Percentiles rank a stretch among this genome's conserved stretches.
These are phyloP conservation scores for Aspergillus saccharolyticus DNA, from an alignment of 495 filamentous ascomycete species.

Conservation along the genomic window DNA sequence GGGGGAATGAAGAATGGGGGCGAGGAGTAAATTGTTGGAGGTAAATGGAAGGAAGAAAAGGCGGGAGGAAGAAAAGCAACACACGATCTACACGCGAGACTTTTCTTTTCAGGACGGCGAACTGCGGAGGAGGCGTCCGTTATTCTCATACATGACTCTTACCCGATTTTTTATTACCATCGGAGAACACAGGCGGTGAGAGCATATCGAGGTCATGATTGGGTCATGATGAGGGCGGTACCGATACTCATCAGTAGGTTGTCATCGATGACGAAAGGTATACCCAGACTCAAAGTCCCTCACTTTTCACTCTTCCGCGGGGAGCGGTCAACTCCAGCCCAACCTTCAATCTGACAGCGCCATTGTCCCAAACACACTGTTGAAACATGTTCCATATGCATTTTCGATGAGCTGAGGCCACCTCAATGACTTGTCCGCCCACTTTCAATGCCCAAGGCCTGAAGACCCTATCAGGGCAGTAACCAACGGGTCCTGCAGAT, in stretches of 20 bases:
- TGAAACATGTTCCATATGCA: too few relatives aligned
- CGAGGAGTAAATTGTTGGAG: conserved; percentile 4
- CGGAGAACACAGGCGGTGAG: conserved; percentile 2
- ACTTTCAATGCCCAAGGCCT: background rate
- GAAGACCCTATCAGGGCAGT: background rate
- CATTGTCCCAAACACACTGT: background rate
- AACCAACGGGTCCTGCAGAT: background rate
- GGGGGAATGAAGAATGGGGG: background rate
- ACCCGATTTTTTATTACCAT: background rate
- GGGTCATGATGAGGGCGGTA: too few relatives aligned
- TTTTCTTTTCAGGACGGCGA: conserved; percentile 7
- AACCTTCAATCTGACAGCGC: background rate
- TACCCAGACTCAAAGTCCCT: too few relatives aligned
- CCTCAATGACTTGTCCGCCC: background rate
- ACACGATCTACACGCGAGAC: conserved; percentile 8
- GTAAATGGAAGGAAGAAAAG: conserved; percentile 2
- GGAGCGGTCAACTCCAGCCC: too few relatives aligned
- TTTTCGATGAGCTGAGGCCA: background rate
- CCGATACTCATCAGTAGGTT: background rate
- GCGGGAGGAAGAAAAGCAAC: conserved; percentile 8
- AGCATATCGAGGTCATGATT: background rate
- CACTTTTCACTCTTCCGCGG: too few relatives aligned
- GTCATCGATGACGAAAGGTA: conserved; percentile 2
- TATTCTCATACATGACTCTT: too few relatives aligned
- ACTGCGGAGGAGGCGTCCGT: background rate